Conservation (phyloP, 352 stramenopile species). For the Phytopythium montanum region DNA sequence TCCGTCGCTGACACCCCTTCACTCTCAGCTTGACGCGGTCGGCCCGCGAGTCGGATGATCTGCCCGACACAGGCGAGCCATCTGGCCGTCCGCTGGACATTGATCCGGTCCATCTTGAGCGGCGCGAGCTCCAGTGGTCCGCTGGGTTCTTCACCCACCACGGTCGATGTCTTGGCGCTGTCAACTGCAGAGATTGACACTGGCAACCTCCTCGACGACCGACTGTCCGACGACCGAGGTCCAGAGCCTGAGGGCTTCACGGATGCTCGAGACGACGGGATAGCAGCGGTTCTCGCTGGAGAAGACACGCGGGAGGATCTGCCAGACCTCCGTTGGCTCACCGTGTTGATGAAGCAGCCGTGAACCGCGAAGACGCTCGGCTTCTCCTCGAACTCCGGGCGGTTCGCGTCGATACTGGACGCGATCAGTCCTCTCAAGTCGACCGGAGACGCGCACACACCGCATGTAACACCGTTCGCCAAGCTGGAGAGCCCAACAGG, state of each 20-base stretch:
- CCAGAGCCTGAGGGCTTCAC: not conserved
- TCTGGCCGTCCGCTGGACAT: constrained; percentile 67
- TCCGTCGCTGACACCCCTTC: not conserved
- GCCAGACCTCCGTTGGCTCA: constrained; percentile 15
- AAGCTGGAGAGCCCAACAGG: constrained; percentile 49
- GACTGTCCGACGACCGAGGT: not conserved
- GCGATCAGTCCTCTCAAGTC: constrained; percentile 51
- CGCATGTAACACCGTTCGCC: constrained; percentile 51
- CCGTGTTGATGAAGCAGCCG: constrained; percentile 58
- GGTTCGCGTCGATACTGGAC: constrained; percentile 44
- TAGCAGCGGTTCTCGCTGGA: not conserved
- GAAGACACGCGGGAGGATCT: not conserved
- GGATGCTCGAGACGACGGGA: not conserved
- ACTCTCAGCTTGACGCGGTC: constrained; percentile 5
- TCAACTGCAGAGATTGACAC: not conserved
- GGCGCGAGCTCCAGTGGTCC: constrained; percentile 29
- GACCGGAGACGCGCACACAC: constrained; percentile 45
- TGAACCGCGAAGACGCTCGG: constrained; percentile 56
- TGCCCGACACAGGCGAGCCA: constrained; percentile 64
- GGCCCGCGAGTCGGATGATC: constrained; percentile 55
- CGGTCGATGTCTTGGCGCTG: not conserved
- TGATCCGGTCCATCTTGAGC: constrained; percentile 78
- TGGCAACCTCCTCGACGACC: not conserved
- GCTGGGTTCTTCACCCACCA: not conserved
- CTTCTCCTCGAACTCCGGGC: constrained; percentile 51